phyloP scores from a whole-genome alignment of 2,329 filamentous ascomycete genomes.

The Scytalidium sp. region DNA sequence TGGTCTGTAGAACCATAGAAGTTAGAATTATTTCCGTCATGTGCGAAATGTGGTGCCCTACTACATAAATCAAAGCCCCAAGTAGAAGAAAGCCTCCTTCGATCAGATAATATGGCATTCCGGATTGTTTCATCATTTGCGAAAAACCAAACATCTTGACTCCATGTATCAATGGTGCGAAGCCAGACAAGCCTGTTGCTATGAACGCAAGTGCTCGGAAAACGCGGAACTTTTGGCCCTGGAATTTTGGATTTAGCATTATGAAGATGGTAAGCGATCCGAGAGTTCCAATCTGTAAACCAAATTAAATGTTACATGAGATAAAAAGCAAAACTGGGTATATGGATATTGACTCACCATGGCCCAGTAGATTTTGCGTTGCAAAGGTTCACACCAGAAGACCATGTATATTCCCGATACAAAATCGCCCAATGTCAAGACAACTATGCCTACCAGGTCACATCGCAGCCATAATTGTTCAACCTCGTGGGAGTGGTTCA shows the following conservation, averaged over 20 bases:
- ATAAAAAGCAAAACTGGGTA: constrained; percentile 2
- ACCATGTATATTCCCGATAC: constrained; percentile 36
- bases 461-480: constrained; percentile 34
- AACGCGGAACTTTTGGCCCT: constrained; percentile 12
- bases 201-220: constrained; percentile 21
- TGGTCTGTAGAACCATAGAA: constrained; percentile 6
- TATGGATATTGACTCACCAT: constrained; percentile 26
- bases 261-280: constrained; percentile 32
- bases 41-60: neutral
- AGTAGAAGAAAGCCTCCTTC: constrained; percentile 11
- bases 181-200: constrained; percentile 17
- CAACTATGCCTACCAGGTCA: constrained; percentile 36
- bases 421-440: constrained; percentile 36
- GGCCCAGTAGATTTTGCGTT: constrained; percentile 31
- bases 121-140: constrained; percentile 11
- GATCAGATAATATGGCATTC: constrained; percentile 15
- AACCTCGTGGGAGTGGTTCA: constrained; percentile 34
- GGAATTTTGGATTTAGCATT: constrained; percentile 17
- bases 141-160: constrained; percentile 14
- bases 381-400: constrained; percentile 35
- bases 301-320: neutral
- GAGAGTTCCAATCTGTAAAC: constrained; percentile 31
- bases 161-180: constrained; percentile 23
- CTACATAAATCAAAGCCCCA: constrained; percentile 11
- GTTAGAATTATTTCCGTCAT: neutral